These are phyloP conservation scores for Bolboschoenus planiculmis DNA, from an alignment of 176 grass and related monocot species.

Conservation along the genomic window DNA sequence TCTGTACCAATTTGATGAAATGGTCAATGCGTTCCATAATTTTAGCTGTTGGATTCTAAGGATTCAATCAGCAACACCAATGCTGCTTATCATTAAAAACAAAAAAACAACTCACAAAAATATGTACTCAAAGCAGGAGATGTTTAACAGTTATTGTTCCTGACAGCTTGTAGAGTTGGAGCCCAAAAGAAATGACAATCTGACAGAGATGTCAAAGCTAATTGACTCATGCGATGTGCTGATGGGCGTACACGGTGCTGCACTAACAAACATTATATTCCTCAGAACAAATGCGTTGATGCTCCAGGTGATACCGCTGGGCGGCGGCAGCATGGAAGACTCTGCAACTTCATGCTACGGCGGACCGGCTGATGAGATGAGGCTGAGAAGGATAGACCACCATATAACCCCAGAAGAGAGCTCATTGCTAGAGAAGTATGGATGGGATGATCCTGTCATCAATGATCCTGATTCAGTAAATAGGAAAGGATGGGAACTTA, in stretches of 20 bases:
- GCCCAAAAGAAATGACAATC: conserved; percentile 13
- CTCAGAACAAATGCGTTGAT: conserved; percentile 55
- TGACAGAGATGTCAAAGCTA: conserved; percentile 28
- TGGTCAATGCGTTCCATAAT: not conserved
- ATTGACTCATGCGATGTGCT: conserved; percentile 71
- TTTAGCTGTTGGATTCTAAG: not conserved
- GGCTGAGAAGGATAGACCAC: conserved; percentile 56
- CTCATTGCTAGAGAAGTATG: conserved; percentile 48
- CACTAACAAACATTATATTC: conserved; percentile 64
- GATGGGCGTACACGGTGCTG: conserved; percentile 72
- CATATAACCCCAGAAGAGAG: conserved; percentile 61
- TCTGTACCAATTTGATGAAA: not conserved
- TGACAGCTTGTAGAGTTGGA: conserved; percentile 31
- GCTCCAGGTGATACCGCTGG: conserved; percentile 50
- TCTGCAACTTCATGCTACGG: conserved; percentile 34
- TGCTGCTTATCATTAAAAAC: not conserved
- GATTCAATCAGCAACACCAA: not conserved
- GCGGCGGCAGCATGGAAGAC: conserved; percentile 29
- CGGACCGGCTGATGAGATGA: conserved; percentile 36
- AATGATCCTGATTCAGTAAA: conserved; percentile 45
- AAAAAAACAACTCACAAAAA: not conserved
- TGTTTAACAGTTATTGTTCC: not conserved
- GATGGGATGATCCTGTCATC: conserved; percentile 42
- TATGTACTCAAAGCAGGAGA: not conserved
- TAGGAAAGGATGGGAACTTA: conserved; percentile 46